Base-by-base conservation (phyloP, 257 asterid genomes). In the Scutellaria barbata region DNA sequence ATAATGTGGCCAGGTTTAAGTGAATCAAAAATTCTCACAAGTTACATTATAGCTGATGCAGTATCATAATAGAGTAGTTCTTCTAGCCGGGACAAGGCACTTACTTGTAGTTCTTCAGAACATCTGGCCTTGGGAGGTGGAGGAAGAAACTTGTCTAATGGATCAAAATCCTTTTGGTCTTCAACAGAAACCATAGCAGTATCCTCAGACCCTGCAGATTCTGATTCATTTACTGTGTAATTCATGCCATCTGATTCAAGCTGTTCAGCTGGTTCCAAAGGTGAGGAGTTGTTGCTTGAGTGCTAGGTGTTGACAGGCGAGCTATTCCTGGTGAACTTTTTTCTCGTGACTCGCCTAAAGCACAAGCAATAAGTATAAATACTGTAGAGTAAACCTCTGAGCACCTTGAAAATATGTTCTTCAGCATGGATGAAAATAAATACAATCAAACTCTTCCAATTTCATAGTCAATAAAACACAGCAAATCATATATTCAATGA, bases 91-190 rank as follows among this genome's bases (percentile, higher is more conserved):
- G 40, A 35, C 41, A 51, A 58, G 10, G 70, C 50, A 76, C 96
- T 79, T 82, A 92, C 98, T 87, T 95, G 99, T 73, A 92, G 85
- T 78, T 86, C 97, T 40, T 82, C 93, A 5, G 97, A 88, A 84
- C 98, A 92, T 77, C 82, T 87, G 18, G 72, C 84, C 77, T 68
- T 82, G 3, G 96, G 92, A 37, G 90, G 96, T 18, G 92, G 92
- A 11, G 95, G 88, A 53, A 95, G 92, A 84, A 95, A 95, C 66
- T 76, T 81, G 57, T 80, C 86, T 80, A 95, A 74, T 46, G 81
- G 77, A 68, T 86, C 90, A 73, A 76, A 67, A 67, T 85, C 87
- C 70, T 85, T 78, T 59, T 81, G 68, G 67, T 89, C 95, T 70
- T 77, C 95, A 47, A 62, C 77, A 75, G 87, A 65, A 79, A 68